A percentile compares a stretch with the other conserved stretches of the same genome.
Evolutionary conservation across 176 grass and related monocot species (phyloP).

Genomic region (Chrysopogon serrulatus): DNA sequence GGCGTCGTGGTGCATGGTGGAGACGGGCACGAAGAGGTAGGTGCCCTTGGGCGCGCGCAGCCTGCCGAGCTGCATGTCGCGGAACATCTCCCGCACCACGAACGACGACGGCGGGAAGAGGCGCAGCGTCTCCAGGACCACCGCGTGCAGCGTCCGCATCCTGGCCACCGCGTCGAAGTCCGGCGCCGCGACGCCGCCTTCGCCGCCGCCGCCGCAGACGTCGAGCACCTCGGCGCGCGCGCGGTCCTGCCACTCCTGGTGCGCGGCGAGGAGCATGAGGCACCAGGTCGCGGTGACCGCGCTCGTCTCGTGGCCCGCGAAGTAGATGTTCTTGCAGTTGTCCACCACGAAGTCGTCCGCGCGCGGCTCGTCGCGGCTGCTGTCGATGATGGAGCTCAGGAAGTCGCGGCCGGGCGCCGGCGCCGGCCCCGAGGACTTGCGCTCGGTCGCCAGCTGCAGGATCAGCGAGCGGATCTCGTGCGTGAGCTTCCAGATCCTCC

Average conservation of each 20-base stretch:
- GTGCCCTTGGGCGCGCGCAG: slow-evolving; percentile 40
- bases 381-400: slow-evolving; percentile 46
- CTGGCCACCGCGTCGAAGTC: slow-evolving; percentile 49
- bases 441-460: slow-evolving; percentile 32
- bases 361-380: neutral
- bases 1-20: slow-evolving; percentile 50
- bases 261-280: slow-evolving; percentile 70
- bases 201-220: neutral
- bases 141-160: slow-evolving; percentile 57
- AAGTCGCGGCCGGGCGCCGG: neutral
- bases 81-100: slow-evolving; percentile 50
- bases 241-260: slow-evolving; percentile 73
- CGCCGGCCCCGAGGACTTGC: neutral
- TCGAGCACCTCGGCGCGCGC: slow-evolving; percentile 52
- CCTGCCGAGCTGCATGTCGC: slow-evolving; percentile 39
- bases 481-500: slow-evolving; percentile 43
- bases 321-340: slow-evolving; percentile 96
- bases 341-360: slow-evolving; percentile 79
- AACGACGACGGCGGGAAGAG: slow-evolving; percentile 58
- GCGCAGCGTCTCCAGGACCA: slow-evolving; percentile 66
- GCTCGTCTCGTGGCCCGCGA: slow-evolving; percentile 76
- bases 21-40: slow-evolving; percentile 50
- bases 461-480: slow-evolving; percentile 52
- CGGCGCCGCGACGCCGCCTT: neutral
- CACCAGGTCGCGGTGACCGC: slow-evolving; percentile 72